Evolutionary conservation across 75 land plant genomes (phyloP).

Genomic region (Ceratopteris richardii): DNA sequence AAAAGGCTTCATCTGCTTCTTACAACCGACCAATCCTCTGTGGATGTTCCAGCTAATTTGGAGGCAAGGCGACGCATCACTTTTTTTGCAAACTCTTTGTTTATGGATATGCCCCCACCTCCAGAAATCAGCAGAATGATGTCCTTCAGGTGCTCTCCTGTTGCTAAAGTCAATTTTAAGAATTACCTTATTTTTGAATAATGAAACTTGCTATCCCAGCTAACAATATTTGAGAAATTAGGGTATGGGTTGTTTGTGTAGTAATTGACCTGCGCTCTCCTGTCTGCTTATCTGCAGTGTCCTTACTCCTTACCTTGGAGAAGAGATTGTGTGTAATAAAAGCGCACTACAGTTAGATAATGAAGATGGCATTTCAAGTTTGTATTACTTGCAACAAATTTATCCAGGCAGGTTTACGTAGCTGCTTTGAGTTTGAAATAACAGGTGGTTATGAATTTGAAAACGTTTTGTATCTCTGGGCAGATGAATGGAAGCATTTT

Average conservation of each 20-base stretch:
- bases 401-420: slow-evolving; percentile 25
- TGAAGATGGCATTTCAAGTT: slow-evolving; percentile 33
- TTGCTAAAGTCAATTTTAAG: too few species aligned
- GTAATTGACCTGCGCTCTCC: background rate
- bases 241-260: background rate
- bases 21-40: slow-evolving; percentile 22
- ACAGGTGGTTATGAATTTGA: background rate
- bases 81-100: slow-evolving; percentile 35
- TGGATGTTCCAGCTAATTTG: slow-evolving; percentile 30
- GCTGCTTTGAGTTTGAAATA: background rate
- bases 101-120: slow-evolving; percentile 37
- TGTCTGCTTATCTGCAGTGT: slow-evolving; percentile 17
- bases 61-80: slow-evolving; percentile 37
- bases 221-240: background rate
- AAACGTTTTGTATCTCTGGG: background rate
- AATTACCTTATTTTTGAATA: too few species aligned
- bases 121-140: slow-evolving; percentile 29
- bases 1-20: slow-evolving; percentile 30
- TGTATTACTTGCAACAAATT: slow-evolving; percentile 31
- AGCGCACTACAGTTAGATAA: slow-evolving; percentile 18
- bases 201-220: too few species aligned
- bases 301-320: slow-evolving; percentile 30
- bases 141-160: slow-evolving; percentile 23
- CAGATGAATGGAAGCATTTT: slow-evolving; percentile 98
- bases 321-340: slow-evolving; percentile 27